Conservation (phyloP, 2,329 filamentous ascomycete genomes). For the Meredithiella fracta region DNA sequence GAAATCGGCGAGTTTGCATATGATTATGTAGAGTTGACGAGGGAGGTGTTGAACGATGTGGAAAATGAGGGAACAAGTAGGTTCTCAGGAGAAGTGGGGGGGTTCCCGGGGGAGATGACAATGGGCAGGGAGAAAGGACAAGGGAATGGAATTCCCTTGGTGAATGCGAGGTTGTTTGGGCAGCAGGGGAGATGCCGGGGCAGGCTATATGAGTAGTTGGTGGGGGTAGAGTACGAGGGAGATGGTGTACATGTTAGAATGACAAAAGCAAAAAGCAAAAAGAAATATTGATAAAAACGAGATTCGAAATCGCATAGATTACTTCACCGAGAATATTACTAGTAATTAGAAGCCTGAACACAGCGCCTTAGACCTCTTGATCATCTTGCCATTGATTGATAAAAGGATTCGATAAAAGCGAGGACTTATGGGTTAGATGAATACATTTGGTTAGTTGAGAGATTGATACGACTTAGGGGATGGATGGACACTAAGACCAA, state of each 20-base stretch:
- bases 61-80: slow-evolving; percentile 20
- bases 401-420: too few species aligned
- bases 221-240: too few species aligned
- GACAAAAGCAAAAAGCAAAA: too few species aligned
- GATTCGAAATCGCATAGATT: slow-evolving; percentile 15
- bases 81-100: not conserved
- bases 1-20: slow-evolving; percentile 94
- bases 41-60: slow-evolving; percentile 34
- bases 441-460: too few species aligned
- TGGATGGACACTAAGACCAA: too few species aligned
- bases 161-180: slow-evolving; percentile 4
- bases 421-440: too few species aligned
- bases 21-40: slow-evolving; percentile 73
- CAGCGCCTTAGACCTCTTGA: too few species aligned
- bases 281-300: slow-evolving; percentile 22
- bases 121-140: not conserved
- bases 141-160: slow-evolving; percentile 1
- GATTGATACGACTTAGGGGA: too few species aligned
- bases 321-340: slow-evolving; percentile 12
- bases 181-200: not conserved
- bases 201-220: not conserved
- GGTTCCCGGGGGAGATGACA: not conserved
- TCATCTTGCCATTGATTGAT: too few species aligned
- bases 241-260: too few species aligned
- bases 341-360: too few species aligned